Base-by-base conservation (phyloP, 345 rosid genomes). In the Citrus medica region DNA sequence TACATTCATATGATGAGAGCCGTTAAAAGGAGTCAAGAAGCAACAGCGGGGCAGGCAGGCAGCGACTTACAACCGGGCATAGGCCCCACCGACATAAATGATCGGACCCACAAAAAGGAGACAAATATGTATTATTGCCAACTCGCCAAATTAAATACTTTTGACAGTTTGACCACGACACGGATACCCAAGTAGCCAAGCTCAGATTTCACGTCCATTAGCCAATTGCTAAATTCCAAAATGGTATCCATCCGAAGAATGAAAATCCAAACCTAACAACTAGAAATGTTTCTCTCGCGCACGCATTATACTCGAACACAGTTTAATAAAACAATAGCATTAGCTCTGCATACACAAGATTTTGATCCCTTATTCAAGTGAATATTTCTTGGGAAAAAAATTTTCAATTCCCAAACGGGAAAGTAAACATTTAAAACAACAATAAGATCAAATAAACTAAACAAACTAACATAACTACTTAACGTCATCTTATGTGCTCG, bases 101-200 rank as follows among this genome's bases (percentile, higher is more conserved):
- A 33, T 35, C 3, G 64, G 70, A 10, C 74, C 80, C 35, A 62
- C 14, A 4, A 3, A 19, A 40, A 35, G 56, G 64, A 30, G n/a
- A 21, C 61, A 62, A 32, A 69, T 35, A 74, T 67, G 51, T 55
- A 19, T 55, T 12, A 46, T 46, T 74, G 79, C 79, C 79, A 62
- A 55, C 76, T 69, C 73, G 63, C 73, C 22, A 7, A n/a, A 78
- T 74, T 82, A 62, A 82, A 63, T 63, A 14, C 27, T 4, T 9
- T 67, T 71, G 30, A n/a, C 79, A 78, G 77, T 64, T 75, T 76
- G 80, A 70, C 69, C 51, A n/a, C 7, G 60, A 24, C 37, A 66
- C 63, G 48, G 12, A 19, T 16, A 27, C 55, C 56, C 35, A 40
- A 9, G 60, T 37, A 48, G 24, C 40, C 40, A 71, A 19, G 46